Base-by-base conservation (phyloP, 768 basidiomycete species). In the Panaeolus cyanescens region DNA sequence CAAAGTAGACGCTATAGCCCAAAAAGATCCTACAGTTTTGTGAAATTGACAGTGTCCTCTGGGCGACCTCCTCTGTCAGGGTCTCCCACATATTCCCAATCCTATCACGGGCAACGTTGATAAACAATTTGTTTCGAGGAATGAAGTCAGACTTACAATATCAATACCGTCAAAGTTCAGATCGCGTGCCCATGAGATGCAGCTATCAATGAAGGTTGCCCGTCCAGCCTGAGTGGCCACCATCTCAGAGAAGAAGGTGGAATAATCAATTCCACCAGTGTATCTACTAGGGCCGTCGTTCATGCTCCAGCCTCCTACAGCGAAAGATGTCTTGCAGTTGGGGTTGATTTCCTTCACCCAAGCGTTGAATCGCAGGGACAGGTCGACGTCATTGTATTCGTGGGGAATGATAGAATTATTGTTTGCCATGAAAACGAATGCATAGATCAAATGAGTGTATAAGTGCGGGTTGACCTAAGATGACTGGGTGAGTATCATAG, bases 11-110 rank as follows among this genome's bases (percentile, higher is more conserved):
- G n/a, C n/a, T n/a, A n/a, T n/a, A n/a, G n/a, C n/a, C n/a, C n/a
- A n/a, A n/a, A n/a, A n/a, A n/a, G n/a, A n/a, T n/a, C 19, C n/a
- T 50, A 50, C 45, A 50, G 45, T n/a, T 50, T 50, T 28, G 45
- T 50, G 45, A 50, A 50, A 28, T 50, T 50, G 19, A 5, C 15
- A 10, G 45, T 50, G 25, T 50, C 45, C 25, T 50, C 9, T 13
- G 45, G 15, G 12, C 45, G 8, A 30, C 45, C 45, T 28, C 45
- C 45, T 28, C 45, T 8, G 7, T 13, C 45, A 28, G 45, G 45
- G 25, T 50, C 45, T 5, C 45, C 45, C 25, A 50, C 45, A 15
- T 50, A 50, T 50, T 50, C 45, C 45, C 45, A 50, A 30, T 50
- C 45, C 45, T 50, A 28, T 28, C 15, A 7, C 33, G 33, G 7